phyloP scores from a whole-genome alignment of 2,329 filamentous ascomycete species.

The Sclerotinia minor region DNA sequence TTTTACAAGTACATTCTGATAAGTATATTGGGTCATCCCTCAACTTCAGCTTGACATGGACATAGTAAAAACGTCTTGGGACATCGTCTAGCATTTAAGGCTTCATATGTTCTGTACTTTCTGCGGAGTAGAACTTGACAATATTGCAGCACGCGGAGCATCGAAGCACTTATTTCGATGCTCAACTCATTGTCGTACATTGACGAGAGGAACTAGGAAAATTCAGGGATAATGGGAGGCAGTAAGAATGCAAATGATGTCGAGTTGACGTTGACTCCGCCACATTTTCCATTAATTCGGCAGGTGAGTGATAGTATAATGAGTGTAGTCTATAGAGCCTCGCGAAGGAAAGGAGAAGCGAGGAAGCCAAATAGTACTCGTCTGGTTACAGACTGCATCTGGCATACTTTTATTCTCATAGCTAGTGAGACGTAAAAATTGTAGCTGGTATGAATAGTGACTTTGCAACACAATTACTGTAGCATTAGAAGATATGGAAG shows the following conservation, averaged over 20 bases:
- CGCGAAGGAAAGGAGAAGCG: neutral
- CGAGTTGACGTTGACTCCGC: constrained; percentile 6
- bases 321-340: neutral
- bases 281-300: constrained; percentile 7
- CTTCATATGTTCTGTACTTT: constrained; percentile 16
- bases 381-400: neutral
- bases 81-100: constrained; percentile 3
- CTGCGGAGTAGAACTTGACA: constrained; percentile 12
- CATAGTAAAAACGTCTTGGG: constrained; percentile 15
- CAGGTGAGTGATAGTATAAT: neutral
- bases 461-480: constrained; percentile 9
- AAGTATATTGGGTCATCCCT: constrained; percentile 19
- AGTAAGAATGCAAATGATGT: neutral
- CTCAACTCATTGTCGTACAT: constrained; percentile 6
- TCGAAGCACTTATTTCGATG: constrained; percentile 14
- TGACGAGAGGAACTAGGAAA: constrained; percentile 11
- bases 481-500: neutral
- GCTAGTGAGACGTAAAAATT: neutral
- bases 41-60: constrained; percentile 5
- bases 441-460: neutral
- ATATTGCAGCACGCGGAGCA: constrained; percentile 18
- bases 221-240: constrained; percentile 1
- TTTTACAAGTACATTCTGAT: neutral
- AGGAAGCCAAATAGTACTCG: neutral
- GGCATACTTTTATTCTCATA: neutral